Conservation (phyloP, 2,329 filamentous ascomycete genomes). For the Cladosporium sp. region DNA sequence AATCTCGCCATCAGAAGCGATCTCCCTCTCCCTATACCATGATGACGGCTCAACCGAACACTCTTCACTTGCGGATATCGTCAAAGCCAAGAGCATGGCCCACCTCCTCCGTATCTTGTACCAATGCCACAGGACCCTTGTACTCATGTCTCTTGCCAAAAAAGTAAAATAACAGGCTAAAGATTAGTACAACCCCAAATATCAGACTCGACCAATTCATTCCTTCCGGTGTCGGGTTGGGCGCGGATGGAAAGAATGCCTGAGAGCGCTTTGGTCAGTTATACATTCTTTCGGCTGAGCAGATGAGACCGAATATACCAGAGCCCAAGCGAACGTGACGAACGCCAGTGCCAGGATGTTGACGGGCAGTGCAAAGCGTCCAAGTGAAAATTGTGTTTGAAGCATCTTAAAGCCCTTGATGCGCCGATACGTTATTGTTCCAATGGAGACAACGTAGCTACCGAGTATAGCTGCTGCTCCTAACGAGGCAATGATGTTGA, state of each 20-base stretch:
- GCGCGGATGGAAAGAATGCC: slow-evolving; percentile 23
- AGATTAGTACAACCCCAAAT: slow-evolving; percentile 15
- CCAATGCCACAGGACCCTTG: neutral
- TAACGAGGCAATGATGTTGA: slow-evolving; percentile 38
- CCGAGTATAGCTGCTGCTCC: slow-evolving; percentile 31
- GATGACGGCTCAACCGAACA: neutral
- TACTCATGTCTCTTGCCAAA: neutral
- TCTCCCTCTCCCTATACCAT: no score
- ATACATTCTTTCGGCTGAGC: neutral
- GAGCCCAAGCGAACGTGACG: slow-evolving; percentile 16
- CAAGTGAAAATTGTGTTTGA: slow-evolving; percentile 28
- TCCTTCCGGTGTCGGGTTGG: slow-evolving; percentile 16
- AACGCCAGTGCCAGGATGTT: slow-evolving; percentile 15
- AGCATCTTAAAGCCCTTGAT: slow-evolving; percentile 26
- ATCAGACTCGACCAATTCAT: slow-evolving; percentile 24
- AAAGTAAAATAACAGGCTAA: neutral
- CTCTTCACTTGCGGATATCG: neutral
- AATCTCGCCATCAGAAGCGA: no score
- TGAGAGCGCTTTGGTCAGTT: slow-evolving; percentile 1
- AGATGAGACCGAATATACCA: slow-evolving; percentile 14
- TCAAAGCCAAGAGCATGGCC: neutral
- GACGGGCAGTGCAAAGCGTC: slow-evolving; percentile 23
- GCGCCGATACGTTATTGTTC: slow-evolving; percentile 29
- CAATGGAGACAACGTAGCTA: slow-evolving; percentile 30
- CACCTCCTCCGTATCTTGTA: neutral